These are phyloP conservation scores for Rhizophora mangle DNA, from an alignment of 345 rosid genomes.

Conservation along the genomic window DNA sequence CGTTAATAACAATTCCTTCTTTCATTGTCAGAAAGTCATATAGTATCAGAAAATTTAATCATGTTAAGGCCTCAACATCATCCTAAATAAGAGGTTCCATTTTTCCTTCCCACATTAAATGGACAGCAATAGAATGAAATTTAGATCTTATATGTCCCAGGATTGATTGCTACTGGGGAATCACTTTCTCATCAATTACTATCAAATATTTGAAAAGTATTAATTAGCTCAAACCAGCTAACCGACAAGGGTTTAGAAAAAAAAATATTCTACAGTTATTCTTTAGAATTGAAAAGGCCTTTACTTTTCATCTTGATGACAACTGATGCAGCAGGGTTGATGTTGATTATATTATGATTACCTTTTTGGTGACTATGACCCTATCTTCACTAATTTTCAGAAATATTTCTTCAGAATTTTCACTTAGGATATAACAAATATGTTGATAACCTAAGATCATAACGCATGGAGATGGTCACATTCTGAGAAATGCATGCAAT, in stretches of 20 bases:
- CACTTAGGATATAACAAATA: not conserved
- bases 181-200: not conserved
- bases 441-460: not conserved
- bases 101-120: not conserved
- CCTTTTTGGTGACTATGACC: not conserved
- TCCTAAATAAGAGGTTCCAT: not conserved
- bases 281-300: too few relatives aligned
- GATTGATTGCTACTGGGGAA: not conserved
- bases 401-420: not conserved
- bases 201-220: not conserved
- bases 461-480: not conserved
- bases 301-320: too few relatives aligned
- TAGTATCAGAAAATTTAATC: not conserved
- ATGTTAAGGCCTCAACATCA: not conserved
- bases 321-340: too few relatives aligned
- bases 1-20: not conserved
- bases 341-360: not conserved
- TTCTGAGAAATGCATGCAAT: not conserved
- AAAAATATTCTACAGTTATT: not conserved
- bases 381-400: not conserved
- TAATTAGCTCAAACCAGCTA: too few relatives aligned
- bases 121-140: not conserved
- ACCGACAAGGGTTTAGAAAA: not conserved
- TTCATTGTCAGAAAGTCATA: not conserved
- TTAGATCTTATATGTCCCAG: not conserved